Evolutionary conservation across 2,329 filamentous ascomycete species (phyloP), one percentile per base, ranked within the genome.

Genomic region (Scedosporium apiospermum): DNA sequence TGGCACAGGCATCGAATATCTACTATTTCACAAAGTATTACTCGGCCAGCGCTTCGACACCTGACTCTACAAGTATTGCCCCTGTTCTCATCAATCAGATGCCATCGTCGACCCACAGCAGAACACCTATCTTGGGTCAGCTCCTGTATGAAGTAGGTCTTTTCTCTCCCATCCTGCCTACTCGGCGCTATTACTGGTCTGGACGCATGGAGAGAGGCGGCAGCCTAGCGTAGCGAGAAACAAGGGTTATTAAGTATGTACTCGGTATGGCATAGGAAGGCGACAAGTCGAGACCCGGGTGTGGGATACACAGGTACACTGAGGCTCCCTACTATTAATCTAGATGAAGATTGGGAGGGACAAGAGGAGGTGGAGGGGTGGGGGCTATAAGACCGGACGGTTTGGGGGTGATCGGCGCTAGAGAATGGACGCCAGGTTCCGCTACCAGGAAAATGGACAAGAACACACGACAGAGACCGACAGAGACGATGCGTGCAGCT

Each of bases 381-480:
- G 41, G 41, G n/a, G 34, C 58, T 30, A 26, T 21, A 10, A 27
- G 9, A 23, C 21, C 23, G 34, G 38, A 60, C 57, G 41, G 41
- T 60, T 26, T 46, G 58, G 58, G 58, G 34, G 41, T 18, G 58
- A 60, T 60, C 58, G 38, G n/a, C 38, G 58, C 49, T 21, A 18
- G n/a, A 12, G 21, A 26, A 53, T 53, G 49, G 21, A 9, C 23
- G 9, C 30, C 30, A 34, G 30, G 30, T 34, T 34, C 6, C 7
- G 6, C 30, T 2, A 34, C 2, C 30, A 34, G 30, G 30, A 34
- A 34, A 6, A 30, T 30, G 27, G 27, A 30, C 27, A 30, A 30
- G 4, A 30, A 30, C 27, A 30, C 27, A 30, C 27, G 6, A 30
- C 27, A 30, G 4, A 6, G 30, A 34, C 30, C 6, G 30, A 34